These are phyloP conservation scores for Trypanosoma mega DNA, from an alignment of 208 protist species.

Conservation along the genomic window DNA sequence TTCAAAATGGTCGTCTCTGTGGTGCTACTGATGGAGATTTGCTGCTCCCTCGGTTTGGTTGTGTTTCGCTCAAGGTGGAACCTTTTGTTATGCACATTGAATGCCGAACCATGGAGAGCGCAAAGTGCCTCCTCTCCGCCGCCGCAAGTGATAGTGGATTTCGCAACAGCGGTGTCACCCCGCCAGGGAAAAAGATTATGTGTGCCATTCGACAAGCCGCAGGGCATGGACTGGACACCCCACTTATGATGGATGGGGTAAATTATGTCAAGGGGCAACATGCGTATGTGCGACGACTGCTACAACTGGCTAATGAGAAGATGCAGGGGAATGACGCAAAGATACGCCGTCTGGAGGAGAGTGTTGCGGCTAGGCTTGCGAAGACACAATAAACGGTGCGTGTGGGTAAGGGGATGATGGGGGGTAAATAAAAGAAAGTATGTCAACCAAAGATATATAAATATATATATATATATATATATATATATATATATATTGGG, in stretches of 20 bases:
- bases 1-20: not conserved
- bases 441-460: not conserved
- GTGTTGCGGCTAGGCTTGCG: conserved; percentile 31
- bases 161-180: conserved; percentile 84
- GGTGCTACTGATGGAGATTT: conserved; percentile 2
- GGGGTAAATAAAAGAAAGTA: not conserved
- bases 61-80: conserved; percentile 80
- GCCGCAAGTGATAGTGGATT: conserved; percentile 72
- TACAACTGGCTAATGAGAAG: conserved; percentile 75
- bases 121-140: conserved; percentile 65
- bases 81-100: conserved; percentile 89
- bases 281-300: conserved; percentile 64
- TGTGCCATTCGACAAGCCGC: conserved; percentile 71
- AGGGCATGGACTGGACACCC: conserved; percentile 74
- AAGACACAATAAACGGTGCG: not conserved
- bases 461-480: not conserved
- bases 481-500: not conserved
- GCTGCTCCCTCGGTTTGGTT: conserved; percentile 40
- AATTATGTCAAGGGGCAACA: conserved; percentile 64
- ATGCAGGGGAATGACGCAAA: conserved; percentile 71
- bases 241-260: conserved; percentile 62
- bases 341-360: conserved; percentile 40
- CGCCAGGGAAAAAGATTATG: conserved; percentile 77
- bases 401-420: conserved; percentile 5
- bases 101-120: conserved; percentile 77